Percentiles rank a stretch among this genome's conserved stretches.
These are phyloP conservation scores for Spinacia oleracea DNA, from an alignment of 179 eudicot genomes.

Conservation along the genomic window DNA sequence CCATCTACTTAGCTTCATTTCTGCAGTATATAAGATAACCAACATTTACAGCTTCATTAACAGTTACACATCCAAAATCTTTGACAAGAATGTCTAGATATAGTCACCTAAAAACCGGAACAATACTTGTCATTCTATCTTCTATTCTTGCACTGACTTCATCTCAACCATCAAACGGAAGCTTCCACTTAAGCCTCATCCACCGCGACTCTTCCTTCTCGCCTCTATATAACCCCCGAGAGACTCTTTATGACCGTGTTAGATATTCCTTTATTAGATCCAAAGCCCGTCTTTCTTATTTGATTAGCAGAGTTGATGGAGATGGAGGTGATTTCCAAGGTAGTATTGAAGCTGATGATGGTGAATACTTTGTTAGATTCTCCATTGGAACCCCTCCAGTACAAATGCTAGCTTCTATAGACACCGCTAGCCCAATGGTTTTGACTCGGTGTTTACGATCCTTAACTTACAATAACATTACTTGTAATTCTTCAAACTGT, in stretches of 20 bases:
- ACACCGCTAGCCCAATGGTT: conserved; percentile 26
- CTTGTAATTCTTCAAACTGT: conserved; percentile 23
- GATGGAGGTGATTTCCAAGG: conserved; percentile 9
- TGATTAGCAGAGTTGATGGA: neutral
- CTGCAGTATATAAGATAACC: neutral
- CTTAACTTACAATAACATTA: conserved; percentile 14
- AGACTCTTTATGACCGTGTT: conserved; percentile 12
- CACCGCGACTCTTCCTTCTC: conserved; percentile 24
- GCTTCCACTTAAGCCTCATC: conserved; percentile 23
- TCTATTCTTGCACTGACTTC: conserved; percentile 3
- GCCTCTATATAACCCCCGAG: conserved; percentile 20
- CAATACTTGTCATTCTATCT: conserved; percentile 16
- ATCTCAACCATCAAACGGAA: neutral
- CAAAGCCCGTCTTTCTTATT: conserved; percentile 13
- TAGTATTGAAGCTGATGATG: conserved; percentile 11
- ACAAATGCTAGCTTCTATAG: conserved; percentile 16
- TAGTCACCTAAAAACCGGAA: neutral
- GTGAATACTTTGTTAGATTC: conserved; percentile 29
- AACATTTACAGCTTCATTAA: neutral
- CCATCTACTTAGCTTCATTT: conserved; percentile 13
- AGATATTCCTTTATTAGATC: conserved; percentile 22
- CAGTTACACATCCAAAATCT: neutral
- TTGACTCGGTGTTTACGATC: conserved; percentile 16
- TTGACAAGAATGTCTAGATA: conserved; percentile 10
- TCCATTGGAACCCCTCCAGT: conserved; percentile 25